Percentiles rank a stretch among this genome's conserved stretches.
Evolutionary conservation across 345 rosid species (phyloP).

Genomic region (Diplotaxis tenuifolia): DNA sequence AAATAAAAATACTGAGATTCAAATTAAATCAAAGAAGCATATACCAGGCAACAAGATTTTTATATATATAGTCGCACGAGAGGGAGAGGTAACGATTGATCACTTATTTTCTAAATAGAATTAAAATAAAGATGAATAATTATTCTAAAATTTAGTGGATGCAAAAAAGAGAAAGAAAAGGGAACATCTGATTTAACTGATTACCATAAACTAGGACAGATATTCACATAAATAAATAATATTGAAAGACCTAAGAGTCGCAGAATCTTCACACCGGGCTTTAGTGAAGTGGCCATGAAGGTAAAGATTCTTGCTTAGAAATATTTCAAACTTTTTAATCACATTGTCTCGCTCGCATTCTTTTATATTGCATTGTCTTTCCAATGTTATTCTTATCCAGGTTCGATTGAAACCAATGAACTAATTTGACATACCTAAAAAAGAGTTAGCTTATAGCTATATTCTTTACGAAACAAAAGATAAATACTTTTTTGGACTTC

Average conservation of each 20-base stretch:
- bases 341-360: background rate
- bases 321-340: constrained; percentile 4
- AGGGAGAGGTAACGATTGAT: constrained; percentile 9
- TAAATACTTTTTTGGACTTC: background rate
- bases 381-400: background rate
- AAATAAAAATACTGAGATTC: constrained; percentile 26
- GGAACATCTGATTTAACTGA: constrained; percentile 24
- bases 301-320: constrained; percentile 28
- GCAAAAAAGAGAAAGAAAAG: constrained; percentile 26
- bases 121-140: constrained; percentile 10
- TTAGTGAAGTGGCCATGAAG: constrained; percentile 37
- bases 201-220: constrained; percentile 27
- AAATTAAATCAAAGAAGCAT: constrained; percentile 24
- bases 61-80: constrained; percentile 21
- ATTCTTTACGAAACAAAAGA: background rate
- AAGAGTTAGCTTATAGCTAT: background rate
- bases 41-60: constrained; percentile 28
- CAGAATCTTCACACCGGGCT: constrained; percentile 35
- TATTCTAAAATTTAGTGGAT: constrained; percentile 37
- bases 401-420: background rate
- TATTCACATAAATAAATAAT: constrained; percentile 19
- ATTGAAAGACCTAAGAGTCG: constrained; percentile 29
- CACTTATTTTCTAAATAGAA: constrained; percentile 6
- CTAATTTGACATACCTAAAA: background rate
- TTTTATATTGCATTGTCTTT: background rate